Conservation (phyloP, 1,284 basidiomycete species). For the Pseudozyma hubeiensis region DNA sequence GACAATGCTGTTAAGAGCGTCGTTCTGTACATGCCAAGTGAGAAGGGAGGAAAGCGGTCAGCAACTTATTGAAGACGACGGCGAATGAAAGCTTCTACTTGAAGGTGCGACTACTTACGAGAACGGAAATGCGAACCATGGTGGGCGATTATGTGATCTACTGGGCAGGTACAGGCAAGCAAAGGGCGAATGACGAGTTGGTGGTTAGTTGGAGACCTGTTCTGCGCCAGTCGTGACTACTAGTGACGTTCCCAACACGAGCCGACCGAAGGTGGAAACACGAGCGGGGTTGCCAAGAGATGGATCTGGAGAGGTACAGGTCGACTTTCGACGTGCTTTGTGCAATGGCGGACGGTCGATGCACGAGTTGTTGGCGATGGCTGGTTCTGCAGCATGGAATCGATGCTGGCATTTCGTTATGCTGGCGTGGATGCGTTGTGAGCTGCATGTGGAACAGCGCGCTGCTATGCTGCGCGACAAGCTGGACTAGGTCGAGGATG, state of each 20-base stretch:
- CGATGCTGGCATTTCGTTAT: too few species aligned
- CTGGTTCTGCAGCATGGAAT: too few species aligned
- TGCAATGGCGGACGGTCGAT: background rate
- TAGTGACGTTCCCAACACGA: constrained; percentile 44
- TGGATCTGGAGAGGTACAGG: constrained; percentile 54
- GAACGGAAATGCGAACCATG: constrained; percentile 68
- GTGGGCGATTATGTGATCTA: constrained; percentile 60
- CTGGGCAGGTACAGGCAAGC: constrained; percentile 55
- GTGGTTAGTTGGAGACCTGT: constrained; percentile 50
- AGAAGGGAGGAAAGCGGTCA: background rate
- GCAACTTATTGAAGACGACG: background rate
- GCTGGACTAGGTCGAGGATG: background rate
- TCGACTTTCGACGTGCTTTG: constrained; percentile 7
- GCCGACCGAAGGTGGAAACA: constrained; percentile 18
- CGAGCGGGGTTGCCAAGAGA: constrained; percentile 42
- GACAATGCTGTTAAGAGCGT: constrained; percentile 69
- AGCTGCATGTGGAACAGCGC: background rate
- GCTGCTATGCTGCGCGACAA: background rate
- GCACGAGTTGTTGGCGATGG: background rate
- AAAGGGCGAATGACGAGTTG: constrained; percentile 5
- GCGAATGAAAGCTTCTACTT: too few species aligned
- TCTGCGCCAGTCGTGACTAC: constrained; percentile 52
- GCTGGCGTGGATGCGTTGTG: too few species aligned
- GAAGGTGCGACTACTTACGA: constrained; percentile 50
- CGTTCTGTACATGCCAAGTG: constrained; percentile 49